A percentile compares a stretch with the other conserved stretches of the same genome.
Conservation (phyloP, 257 asterid species). For the Nemophila menziesii region DNA sequence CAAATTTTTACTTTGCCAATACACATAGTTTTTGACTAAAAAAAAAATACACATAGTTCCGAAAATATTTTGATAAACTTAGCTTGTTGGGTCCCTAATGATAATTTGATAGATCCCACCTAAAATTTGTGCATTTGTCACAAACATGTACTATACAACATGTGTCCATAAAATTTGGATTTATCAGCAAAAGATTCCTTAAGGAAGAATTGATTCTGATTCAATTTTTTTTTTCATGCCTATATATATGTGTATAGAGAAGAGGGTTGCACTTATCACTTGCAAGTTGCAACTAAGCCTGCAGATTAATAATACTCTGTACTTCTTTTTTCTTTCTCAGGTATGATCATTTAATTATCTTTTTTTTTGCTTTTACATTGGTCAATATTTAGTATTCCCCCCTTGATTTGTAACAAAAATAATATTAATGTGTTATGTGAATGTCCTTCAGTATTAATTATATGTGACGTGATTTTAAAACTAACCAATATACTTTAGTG, state of each 20-base stretch:
- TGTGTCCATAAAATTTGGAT: constrained; percentile 7
- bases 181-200: constrained; percentile 2
- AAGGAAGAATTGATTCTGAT: constrained; percentile 21
- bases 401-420: no score
- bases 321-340: constrained; percentile 3
- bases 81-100: background rate
- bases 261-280: constrained; percentile 1
- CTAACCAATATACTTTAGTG: no score
- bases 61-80: no score
- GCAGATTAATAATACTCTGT: background rate
- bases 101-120: background rate
- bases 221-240: background rate
- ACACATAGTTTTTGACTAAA: no score
- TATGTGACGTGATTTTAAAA: no score
- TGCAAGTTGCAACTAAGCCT: background rate
- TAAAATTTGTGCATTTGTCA: background rate
- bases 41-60: no score
- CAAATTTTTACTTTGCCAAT: no score
- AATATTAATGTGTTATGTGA: no score
- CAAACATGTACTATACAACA: background rate
- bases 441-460: no score
- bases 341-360: constrained; percentile 1
- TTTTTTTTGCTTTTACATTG: background rate
- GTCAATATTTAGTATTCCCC: no score
- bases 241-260: background rate